Evolutionary conservation across 139 green algal species (phyloP).

Genomic region (Volvox africanus): DNA sequence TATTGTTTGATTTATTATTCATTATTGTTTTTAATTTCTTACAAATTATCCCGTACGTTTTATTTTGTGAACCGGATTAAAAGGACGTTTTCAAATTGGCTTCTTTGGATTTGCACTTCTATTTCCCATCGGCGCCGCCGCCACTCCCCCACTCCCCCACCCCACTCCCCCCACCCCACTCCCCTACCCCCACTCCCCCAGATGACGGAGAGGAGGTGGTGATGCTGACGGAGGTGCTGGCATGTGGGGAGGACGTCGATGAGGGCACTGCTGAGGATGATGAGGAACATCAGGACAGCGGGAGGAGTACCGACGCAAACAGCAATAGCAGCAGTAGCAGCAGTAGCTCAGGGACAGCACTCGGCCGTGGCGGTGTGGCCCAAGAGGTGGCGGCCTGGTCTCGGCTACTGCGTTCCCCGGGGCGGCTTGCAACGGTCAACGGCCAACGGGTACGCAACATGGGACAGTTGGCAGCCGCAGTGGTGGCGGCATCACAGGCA

Average conservation of each 20-base stretch:
- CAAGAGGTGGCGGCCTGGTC: constrained; percentile 20
- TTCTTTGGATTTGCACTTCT: too few species aligned
- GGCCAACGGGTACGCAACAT: constrained; percentile 10
- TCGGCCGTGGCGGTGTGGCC: neutral
- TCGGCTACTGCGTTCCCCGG: neutral
- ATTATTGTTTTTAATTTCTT: too few species aligned
- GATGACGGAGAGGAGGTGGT: constrained; percentile 45
- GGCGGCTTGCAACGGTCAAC: constrained; percentile 22
- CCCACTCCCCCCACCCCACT: neutral
- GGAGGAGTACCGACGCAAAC: neutral
- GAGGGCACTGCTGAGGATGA: constrained; percentile 17
- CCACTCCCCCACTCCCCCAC: neutral
- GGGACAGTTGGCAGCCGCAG: neutral
- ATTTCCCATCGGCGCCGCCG: too few species aligned
- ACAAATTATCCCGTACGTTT: too few species aligned
- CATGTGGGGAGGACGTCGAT: constrained; percentile 3
- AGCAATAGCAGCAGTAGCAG: neutral
- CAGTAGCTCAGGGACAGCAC: neutral
- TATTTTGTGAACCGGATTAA: too few species aligned
- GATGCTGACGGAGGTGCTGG: constrained; percentile 33
- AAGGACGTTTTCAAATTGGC: too few species aligned
- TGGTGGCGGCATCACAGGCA: neutral
- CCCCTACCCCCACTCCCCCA: neutral
- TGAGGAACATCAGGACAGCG: neutral
- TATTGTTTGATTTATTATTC: too few species aligned